A percentile compares a stretch with the other conserved stretches of the same genome.
These are phyloP conservation scores for Ogataea ganodermae DNA, from an alignment of 805 yeast species.

Conservation along the genomic window DNA sequence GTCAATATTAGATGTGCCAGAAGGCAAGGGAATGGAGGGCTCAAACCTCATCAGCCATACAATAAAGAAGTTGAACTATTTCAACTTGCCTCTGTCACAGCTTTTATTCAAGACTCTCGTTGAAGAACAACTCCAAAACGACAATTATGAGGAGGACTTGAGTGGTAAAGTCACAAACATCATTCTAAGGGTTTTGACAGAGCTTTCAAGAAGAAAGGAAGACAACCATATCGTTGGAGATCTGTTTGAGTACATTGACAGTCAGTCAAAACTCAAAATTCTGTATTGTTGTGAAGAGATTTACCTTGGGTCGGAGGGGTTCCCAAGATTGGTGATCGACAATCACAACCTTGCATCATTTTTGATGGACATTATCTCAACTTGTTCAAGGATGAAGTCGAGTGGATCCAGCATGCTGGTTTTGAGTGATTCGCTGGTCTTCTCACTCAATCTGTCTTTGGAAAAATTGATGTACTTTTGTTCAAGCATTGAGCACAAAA, in stretches of 20 bases:
- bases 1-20: constrained; percentile 17
- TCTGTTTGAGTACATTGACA: constrained; percentile 41
- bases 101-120: constrained; percentile 38
- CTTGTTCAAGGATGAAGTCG: constrained; percentile 41
- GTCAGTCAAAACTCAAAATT: constrained; percentile 34
- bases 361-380: constrained; percentile 47
- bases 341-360: constrained; percentile 38
- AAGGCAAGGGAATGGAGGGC: constrained; percentile 5
- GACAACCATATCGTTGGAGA: constrained; percentile 35
- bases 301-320: constrained; percentile 42
- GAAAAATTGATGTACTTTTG: constrained; percentile 40
- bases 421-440: constrained; percentile 41
- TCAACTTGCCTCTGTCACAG: constrained; percentile 46
- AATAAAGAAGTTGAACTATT: constrained; percentile 36
- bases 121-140: constrained; percentile 19
- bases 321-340: constrained; percentile 35
- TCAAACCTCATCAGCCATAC: constrained; percentile 14
- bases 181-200: constrained; percentile 15
- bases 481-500: constrained; percentile 28
- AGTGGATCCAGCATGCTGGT: constrained; percentile 19
- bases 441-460: constrained; percentile 41
- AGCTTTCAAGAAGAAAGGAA: constrained; percentile 13
- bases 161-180: constrained; percentile 10
- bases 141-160: constrained; percentile 16
- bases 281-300: constrained; percentile 42